phyloP scores from a whole-genome alignment of 148 eudicot species.

The Simmondsia chinensis region DNA sequence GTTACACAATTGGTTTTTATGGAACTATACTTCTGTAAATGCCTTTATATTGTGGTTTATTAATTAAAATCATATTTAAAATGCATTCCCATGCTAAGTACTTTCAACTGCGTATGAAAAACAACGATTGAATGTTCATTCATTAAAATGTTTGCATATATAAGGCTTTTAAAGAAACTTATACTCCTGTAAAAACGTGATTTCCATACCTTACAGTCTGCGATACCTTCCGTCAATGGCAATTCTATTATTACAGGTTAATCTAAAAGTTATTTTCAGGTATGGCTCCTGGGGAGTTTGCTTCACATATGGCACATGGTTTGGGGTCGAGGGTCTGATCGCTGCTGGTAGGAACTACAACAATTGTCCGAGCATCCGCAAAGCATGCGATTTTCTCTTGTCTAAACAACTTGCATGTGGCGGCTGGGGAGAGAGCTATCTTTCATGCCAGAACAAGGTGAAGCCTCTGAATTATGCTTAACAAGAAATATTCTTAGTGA shows the following conservation, averaged over 20 bases:
- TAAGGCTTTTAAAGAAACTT: too few species aligned
- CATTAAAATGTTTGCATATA: too few species aligned
- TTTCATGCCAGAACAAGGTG: slow-evolving; percentile 86
- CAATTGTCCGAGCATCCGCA: slow-evolving; percentile 51
- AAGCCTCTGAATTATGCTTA: not conserved
- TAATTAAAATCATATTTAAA: too few species aligned
- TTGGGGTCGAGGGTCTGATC: slow-evolving; percentile 68
- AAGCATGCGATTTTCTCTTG: slow-evolving; percentile 76
- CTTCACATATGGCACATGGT: slow-evolving; percentile 91
- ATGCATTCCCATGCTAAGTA: too few species aligned
- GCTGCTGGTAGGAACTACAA: slow-evolving; percentile 59
- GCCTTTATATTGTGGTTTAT: too few species aligned
- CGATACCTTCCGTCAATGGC: not conserved
- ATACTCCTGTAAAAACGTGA: too few species aligned
- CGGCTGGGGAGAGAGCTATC: slow-evolving; percentile 98
- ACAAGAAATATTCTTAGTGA: not conserved
- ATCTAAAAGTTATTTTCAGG: slow-evolving; percentile 28
- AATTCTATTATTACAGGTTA: not conserved
- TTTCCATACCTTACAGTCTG: too few species aligned
- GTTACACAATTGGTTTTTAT: too few species aligned
- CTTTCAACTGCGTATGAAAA: too few species aligned
- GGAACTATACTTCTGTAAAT: too few species aligned
- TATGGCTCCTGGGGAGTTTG: slow-evolving; percentile 97
- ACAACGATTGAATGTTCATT: too few species aligned
- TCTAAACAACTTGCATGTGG: slow-evolving; percentile 76